Conservation (phyloP, 2,329 filamentous ascomycete species). For the Aspergillus pseudoglaucus region DNA sequence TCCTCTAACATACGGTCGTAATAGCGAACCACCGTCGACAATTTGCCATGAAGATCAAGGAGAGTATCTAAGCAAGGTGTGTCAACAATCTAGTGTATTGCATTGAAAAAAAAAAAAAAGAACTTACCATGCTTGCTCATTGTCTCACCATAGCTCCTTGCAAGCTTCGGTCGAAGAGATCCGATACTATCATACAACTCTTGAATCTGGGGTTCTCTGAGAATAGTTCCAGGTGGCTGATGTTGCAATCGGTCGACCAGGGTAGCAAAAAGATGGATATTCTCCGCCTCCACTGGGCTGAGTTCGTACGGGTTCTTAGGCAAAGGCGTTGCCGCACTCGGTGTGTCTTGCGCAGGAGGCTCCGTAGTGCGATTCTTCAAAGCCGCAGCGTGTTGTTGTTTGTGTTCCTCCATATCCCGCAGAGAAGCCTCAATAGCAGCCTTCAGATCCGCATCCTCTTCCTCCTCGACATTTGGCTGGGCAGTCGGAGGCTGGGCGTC, state of each 20-base stretch:
- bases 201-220: slow-evolving; percentile 96
- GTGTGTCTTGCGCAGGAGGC: slow-evolving; percentile 42
- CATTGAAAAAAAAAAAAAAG: not conserved
- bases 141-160: slow-evolving; percentile 92
- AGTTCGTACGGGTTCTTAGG: slow-evolving; percentile 93
- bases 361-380: slow-evolving; percentile 70
- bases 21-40: slow-evolving; percentile 92
- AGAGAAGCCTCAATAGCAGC: slow-evolving; percentile 92
- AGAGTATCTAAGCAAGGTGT: slow-evolving; percentile 62
- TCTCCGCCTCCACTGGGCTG: slow-evolving; percentile 87
- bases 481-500: slow-evolving; percentile 32
- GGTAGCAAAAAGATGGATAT: slow-evolving; percentile 93
- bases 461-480: slow-evolving; percentile 51
- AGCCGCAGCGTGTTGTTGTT: slow-evolving; percentile 76
- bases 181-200: slow-evolving; percentile 97
- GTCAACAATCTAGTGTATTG: slow-evolving; percentile 12
- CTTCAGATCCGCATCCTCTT: slow-evolving; percentile 88
- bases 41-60: slow-evolving; percentile 86
- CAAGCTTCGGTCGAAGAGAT: slow-evolving; percentile 84
- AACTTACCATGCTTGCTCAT: slow-evolving; percentile 95
- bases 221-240: slow-evolving; percentile 87
- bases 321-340: slow-evolving; percentile 47
- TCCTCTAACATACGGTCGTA: slow-evolving; percentile 99
- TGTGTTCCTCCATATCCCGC: slow-evolving; percentile 96
- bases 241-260: slow-evolving; percentile 91